Evolutionary conservation across 2,329 filamentous ascomycete species (phyloP).

Genomic region (Fusarium praegraminearum): DNA sequence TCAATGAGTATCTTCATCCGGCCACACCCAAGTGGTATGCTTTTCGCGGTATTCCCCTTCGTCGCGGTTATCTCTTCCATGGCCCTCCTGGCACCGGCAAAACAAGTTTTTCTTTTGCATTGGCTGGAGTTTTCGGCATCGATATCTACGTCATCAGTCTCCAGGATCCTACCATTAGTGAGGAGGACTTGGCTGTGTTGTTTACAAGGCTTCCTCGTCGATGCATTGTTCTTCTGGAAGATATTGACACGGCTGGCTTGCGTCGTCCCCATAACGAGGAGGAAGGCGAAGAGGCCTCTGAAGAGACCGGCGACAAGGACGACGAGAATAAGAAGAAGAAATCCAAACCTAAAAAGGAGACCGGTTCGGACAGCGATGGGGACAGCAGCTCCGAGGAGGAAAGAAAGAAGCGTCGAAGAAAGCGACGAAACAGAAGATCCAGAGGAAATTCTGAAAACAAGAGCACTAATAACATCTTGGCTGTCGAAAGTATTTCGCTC

Average conservation of each 20-base stretch:
- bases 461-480: constrained; percentile 39
- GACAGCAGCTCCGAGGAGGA: constrained; percentile 47
- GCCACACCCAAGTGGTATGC: constrained; percentile 79
- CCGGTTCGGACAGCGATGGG: constrained; percentile 36
- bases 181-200: constrained; percentile 69
- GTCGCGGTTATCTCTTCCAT: constrained; percentile 82
- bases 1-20: constrained; percentile 83
- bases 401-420: constrained; percentile 36
- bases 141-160: constrained; percentile 72
- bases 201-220: constrained; percentile 71
- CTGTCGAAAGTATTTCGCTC: constrained; percentile 70
- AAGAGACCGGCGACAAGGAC: constrained; percentile 13
- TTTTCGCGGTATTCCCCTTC: constrained; percentile 78
- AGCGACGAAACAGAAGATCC: constrained; percentile 33
- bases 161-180: constrained; percentile 69
- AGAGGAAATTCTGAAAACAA: constrained; percentile 39
- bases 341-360: constrained; percentile 49
- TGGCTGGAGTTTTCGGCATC: constrained; percentile 74
- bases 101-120: constrained; percentile 73
- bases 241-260: constrained; percentile 75
- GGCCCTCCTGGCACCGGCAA: constrained; percentile 82
- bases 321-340: constrained; percentile 33
- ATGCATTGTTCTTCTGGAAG: constrained; percentile 76
- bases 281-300: constrained; percentile 39
- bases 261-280: constrained; percentile 56